phyloP scores from a whole-genome alignment of 495 filamentous ascomycete genomes.

The Terfezia boudieri region DNA sequence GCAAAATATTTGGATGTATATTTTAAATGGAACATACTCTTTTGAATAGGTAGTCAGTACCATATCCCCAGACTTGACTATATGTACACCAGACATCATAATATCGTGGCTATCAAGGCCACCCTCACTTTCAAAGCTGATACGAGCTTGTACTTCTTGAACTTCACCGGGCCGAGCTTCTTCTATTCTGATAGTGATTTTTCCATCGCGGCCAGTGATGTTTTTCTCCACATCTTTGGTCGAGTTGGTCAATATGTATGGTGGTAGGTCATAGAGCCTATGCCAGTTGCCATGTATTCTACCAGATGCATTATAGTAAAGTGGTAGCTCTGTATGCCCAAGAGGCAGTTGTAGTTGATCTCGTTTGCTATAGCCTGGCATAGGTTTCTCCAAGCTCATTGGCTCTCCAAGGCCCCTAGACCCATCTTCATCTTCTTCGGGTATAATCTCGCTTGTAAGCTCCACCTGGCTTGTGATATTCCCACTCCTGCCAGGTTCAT shows the following conservation, averaged over 20 bases:
- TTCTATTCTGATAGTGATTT: conserved; percentile 13
- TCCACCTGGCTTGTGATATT: conserved; percentile 1
- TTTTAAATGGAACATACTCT: conserved; percentile 28
- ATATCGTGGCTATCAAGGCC: conserved; percentile 46
- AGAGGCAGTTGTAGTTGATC: neutral
- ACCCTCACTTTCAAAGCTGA: conserved; percentile 14
- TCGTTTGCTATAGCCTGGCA: neutral
- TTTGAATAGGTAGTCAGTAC: conserved; percentile 72
- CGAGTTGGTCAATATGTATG: conserved; percentile 6
- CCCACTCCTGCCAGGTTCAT: neutral
- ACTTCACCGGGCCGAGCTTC: conserved; percentile 9
- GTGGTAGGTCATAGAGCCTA: conserved; percentile 4
- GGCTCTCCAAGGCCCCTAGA: neutral
- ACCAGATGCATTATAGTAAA: conserved; percentile 12
- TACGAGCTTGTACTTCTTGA: conserved; percentile 10
- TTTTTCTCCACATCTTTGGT: conserved; percentile 9
- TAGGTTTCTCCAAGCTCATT: neutral
- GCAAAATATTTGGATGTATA: neutral
- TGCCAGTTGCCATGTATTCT: conserved; percentile 12
- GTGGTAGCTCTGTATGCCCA: conserved; percentile 1
- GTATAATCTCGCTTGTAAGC: neutral
- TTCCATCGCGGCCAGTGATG: conserved; percentile 10
- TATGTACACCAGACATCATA: conserved; percentile 61
- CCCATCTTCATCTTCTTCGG: neutral
- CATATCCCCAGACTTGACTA: conserved; percentile 48